These are phyloP conservation scores for Dipteronia dyeriana DNA, from an alignment of 345 rosid genomes.

Conservation along the genomic window DNA sequence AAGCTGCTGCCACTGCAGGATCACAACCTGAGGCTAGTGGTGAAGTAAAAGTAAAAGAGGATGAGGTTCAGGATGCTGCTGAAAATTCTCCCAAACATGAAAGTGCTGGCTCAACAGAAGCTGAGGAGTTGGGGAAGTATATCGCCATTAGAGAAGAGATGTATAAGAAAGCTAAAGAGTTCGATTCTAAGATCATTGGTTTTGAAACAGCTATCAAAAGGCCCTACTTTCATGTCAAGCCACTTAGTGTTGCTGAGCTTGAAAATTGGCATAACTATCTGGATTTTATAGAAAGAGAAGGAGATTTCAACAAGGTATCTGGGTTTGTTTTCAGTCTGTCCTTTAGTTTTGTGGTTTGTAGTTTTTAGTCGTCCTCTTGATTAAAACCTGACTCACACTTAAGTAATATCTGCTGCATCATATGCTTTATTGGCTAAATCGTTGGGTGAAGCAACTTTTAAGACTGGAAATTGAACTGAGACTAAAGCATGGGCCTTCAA, in stretches of 20 bases:
- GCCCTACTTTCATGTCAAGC: conserved; percentile 96
- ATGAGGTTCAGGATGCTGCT: conserved; percentile 51
- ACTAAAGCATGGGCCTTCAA: conserved; percentile 87
- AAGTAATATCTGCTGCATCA: conserved; percentile 92
- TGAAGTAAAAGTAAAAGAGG: conserved; percentile 52
- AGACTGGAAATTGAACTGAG: conserved; percentile 93
- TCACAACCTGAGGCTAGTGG: conserved; percentile 43
- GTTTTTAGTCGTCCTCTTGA: conserved; percentile 61
- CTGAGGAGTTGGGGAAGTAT: conserved; percentile 93
- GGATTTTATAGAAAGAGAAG: conserved; percentile 79
- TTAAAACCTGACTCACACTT: conserved; percentile 79
- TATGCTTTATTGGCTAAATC: conserved; percentile 95
- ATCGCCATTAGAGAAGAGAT: conserved; percentile 83
- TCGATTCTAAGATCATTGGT: conserved; percentile 84
- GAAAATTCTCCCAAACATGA: conserved; percentile 62
- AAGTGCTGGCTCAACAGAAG: conserved; percentile 74
- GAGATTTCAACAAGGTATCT: conserved; percentile 88
- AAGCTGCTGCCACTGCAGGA: conserved; percentile 43
- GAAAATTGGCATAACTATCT: conserved; percentile 97
- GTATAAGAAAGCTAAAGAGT: conserved; percentile 93
- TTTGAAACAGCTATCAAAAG: conserved; percentile 96
- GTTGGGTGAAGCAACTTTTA: conserved; percentile 98
- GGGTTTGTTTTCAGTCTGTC: conserved; percentile 39
- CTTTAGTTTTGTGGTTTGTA: conserved; percentile 44
- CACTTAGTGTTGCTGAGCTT: conserved; percentile 84